A percentile compares a stretch with the other conserved stretches of the same genome.
Conservation (phyloP, 2,329 filamentous ascomycete genomes). For the Periglandula ipomoeae region DNA sequence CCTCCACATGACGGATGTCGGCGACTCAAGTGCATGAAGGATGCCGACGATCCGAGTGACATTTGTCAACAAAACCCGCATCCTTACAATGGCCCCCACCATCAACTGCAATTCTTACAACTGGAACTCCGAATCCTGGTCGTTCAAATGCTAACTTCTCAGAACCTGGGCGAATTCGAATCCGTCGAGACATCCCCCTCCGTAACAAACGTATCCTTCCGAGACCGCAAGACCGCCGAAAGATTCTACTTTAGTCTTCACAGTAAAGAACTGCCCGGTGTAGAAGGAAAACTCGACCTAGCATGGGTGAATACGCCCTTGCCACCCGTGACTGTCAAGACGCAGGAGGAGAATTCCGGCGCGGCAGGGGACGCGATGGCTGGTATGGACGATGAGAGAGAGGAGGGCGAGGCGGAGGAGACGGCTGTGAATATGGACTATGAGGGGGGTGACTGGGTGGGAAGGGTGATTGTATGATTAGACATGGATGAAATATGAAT, state of each 20-base stretch:
- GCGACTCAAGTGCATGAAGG: too few species aligned
- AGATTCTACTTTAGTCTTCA: conserved; percentile 53
- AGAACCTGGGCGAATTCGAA: conserved; percentile 56
- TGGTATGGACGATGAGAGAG: conserved; percentile 14
- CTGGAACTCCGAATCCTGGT: too few species aligned
- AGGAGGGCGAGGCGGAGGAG: conserved; percentile 12
- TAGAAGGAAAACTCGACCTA: conserved; percentile 54
- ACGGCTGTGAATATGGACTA: conserved; percentile 39
- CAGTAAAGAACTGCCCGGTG: conserved; percentile 48
- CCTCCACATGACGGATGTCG: too few species aligned
- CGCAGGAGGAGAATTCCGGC: neutral
- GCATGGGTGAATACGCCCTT: conserved; percentile 44
- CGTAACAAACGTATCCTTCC: conserved; percentile 50
- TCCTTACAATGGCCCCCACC: too few species aligned
- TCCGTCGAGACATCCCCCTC: conserved; percentile 41
- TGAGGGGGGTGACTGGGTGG: conserved; percentile 42
- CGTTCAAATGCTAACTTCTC: neutral
- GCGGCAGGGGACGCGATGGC: conserved; percentile 18
- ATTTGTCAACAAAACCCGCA: too few species aligned
- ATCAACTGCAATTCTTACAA: too few species aligned
- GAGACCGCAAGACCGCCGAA: conserved; percentile 62
- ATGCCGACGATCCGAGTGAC: too few species aligned
- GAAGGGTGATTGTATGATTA: conserved; percentile 13
- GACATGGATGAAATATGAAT: too few species aligned
- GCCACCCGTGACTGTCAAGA: conserved; percentile 13